A percentile compares a stretch with the other conserved stretches of the same genome.
phyloP scores from a whole-genome alignment of 305 asterid species.

The Fraxinus paxiana region DNA sequence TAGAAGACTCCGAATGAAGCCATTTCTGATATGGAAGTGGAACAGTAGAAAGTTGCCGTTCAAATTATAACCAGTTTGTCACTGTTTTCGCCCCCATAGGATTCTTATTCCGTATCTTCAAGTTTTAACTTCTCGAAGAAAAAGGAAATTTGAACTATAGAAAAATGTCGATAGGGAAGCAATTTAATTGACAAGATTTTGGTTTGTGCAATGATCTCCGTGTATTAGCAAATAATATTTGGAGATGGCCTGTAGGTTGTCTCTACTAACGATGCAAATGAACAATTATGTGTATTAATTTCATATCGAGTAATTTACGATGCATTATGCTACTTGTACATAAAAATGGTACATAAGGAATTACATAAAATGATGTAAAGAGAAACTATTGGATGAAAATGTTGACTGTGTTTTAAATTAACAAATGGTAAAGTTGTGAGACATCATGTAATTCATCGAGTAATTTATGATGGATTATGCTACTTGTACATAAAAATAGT shows the following conservation, averaged over 20 bases:
- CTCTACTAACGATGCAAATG: not conserved
- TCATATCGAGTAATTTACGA: not conserved
- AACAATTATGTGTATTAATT: not conserved
- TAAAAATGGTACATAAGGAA: too few relatives aligned
- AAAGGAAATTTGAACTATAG: not conserved
- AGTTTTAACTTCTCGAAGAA: not conserved
- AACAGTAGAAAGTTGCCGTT: constrained; percentile 25
- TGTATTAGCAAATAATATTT: not conserved
- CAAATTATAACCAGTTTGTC: not conserved
- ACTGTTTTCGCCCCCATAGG: not conserved
- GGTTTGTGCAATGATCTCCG: not conserved
- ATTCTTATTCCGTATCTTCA: not conserved
- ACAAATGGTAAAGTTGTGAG: too few relatives aligned
- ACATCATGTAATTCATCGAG: too few relatives aligned
- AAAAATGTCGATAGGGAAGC: not conserved
- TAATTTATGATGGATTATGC: too few relatives aligned
- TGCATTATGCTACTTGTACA: too few relatives aligned
- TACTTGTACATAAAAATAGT: too few relatives aligned
- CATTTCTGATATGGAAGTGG: constrained; percentile 64
- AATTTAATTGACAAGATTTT: not conserved
- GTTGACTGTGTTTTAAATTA: too few relatives aligned
- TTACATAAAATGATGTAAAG: too few relatives aligned
- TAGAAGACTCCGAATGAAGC: constrained; percentile 63
- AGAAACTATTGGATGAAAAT: too few relatives aligned
- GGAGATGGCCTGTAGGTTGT: not conserved